Base-by-base conservation (phyloP, 2,329 filamentous ascomycete species). In the Fusarium mangiferae region DNA sequence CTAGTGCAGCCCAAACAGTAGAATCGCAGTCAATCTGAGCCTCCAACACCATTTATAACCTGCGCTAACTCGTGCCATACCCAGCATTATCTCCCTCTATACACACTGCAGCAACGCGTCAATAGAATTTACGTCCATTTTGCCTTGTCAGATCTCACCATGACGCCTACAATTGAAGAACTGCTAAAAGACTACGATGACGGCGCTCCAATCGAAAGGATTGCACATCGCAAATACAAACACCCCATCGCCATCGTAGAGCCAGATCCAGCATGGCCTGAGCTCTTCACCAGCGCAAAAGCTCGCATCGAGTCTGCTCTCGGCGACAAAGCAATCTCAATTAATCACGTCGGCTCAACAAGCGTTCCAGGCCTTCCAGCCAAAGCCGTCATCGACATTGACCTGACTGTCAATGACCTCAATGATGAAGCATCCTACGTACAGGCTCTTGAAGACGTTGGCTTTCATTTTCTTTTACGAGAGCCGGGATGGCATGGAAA, bases 371-470 rank as follows among this genome's bases (percentile, higher is more conserved):
- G 78, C 13, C 82, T 89, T 7, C 81, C 85, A 0, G 87, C 88
- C 51, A 89, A 89, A 78, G 80, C 82, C 36, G 79, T 88, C 52
- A 86, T 89, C 52, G 87, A 89, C 75, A 82, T 89, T 35, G 88
- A 89, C 73, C 78, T 89, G 14, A 80, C 84, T 7, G 81, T 89
- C 13, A 54, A 74, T 7, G 80, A 87, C 54, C 66, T 82, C 30
- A 71, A 72, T 17, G 81, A 84, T 44, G 86, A 89, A 72, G 76
- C 70, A 5, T 76, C 78, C 3, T 88, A 88, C 67, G 84, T 83
- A 13, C 74, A 80, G 5, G 77, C 77, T 7, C 84, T 88, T 8
- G 85, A 87, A 73, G 68, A 74, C 0, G 81, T 75, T 1, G 85
- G 85, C 2, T 88, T 88, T 56, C 79, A 82, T 20, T 87, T 88